Base-by-base conservation (phyloP, 1,284 basidiomycete species). In the Hypsizygus ulmarius region DNA sequence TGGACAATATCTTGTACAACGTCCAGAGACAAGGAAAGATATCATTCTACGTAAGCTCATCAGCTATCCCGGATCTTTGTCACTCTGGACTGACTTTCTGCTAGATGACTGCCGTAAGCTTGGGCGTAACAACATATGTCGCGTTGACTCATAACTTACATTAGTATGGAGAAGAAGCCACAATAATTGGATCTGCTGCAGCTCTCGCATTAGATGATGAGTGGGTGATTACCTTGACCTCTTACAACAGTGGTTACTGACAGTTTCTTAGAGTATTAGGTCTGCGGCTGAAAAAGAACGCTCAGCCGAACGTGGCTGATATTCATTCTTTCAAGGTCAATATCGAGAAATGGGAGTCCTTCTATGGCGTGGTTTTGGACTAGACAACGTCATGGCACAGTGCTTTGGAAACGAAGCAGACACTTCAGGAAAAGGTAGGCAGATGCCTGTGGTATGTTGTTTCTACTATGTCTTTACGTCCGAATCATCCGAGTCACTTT, bases 1-100 rank as follows among this genome's bases (percentile, higher is more conserved):
- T 96, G 61, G 93, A 97, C 69, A 93, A 86, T 55, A 75, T 95
- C 19, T 75, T 97, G 15, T 92, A 94, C 70, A 95, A 94, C 60
- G 83, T 94, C 2, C 93, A 97, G 64, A 79, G 93, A 12, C 93
- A 97, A 67, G 93, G 93, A 21, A 91, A 94, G 62, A 93, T 95
- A 59, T 91, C 90, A 4, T 97, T 97, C 69, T 95, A 95, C 68
- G 92, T 93, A 61, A 61, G 84, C 73, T 3, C 16, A 47, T 47
- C 38, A 15, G 11, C 47, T 37, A 43, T 37, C 45, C 8, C 29
- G 30, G 27, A 39, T 29, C 5, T 18, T 25, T 3, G 21, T 25
- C 40, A 47, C 43, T 42, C 37, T 44, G 21, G 29, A 19, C 41
- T 51, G 58, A 59, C 50, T 8, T 34, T 53, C 29, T 30, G 49